Base-by-base conservation (phyloP, 2,329 filamentous ascomycete species). In the Coniochaeta ligniaria region DNA sequence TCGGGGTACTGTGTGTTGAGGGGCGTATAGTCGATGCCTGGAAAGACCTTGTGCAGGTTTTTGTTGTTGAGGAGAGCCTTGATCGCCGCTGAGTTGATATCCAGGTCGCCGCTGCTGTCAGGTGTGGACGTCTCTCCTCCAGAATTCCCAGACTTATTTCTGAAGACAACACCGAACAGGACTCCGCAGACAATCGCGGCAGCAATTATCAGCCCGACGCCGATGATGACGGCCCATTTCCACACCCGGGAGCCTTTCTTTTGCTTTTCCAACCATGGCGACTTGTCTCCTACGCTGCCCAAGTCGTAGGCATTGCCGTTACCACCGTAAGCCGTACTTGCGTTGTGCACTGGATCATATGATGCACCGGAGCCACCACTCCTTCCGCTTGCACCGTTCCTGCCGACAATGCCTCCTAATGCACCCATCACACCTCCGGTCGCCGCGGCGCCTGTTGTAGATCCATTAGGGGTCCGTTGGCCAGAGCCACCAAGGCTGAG, bases 21-120 rank as follows among this genome's bases (percentile, higher is more conserved):
- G 0, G 94, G 92, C 0, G 94, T 98, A 72, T 98, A 98, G 75
- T 97, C 94, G 76, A 98, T 91, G 28, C 92, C 94, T 0, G 92
- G 91, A 73, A 98, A 98, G 2, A 98, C 92, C 73, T 92, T 96
- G 81, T 96, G 92, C 26, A 98, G 81, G 64, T 92, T 76, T 0
- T 80, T 71, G 74, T 96, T 96, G 77, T 90, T 88, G 79, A 97
- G 80, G 16, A 98, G 80, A 3, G 80, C 80, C 77, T 96, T 83
- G 75, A 97, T 96, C 74, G 96, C 90, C 1, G 76, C 66, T 9
- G 91, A 96, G 72, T 94, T 78, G 72, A 87, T 86, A 73, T 81
- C 76, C 7, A 96, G 82, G 64, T 94, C 90, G 47, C 88, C 87
- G 66, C 90, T 90, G 0, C 75, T 70, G 69, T 94, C 90, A n/a